phyloP scores from a whole-genome alignment of 2,329 filamentous ascomycete species.

The Xylariaceae sp. region DNA sequence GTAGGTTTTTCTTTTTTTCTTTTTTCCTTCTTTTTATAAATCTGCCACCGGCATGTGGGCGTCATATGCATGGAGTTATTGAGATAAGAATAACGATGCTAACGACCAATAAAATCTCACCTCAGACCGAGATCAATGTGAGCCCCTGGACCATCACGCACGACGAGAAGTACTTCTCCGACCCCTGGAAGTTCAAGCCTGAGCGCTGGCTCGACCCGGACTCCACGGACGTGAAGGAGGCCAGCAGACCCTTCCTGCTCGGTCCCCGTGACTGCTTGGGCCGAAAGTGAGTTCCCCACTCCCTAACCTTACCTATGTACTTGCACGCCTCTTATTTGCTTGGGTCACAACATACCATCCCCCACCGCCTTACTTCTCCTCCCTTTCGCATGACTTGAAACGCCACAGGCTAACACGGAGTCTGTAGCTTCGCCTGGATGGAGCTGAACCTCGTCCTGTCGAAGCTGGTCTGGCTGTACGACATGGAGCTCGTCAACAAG shows the following conservation, averaged over 20 bases:
- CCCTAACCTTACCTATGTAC: no score
- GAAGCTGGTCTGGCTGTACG: neutral
- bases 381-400: no score
- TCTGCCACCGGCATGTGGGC: neutral
- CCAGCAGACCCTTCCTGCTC: neutral
- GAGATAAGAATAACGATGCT: no score
- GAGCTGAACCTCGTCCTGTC: neutral
- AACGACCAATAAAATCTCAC: neutral
- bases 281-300: neutral
- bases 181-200: neutral
- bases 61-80: no score
- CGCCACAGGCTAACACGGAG: no score
- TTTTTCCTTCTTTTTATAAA: neutral
- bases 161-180: neutral
- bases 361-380: no score
- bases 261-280: neutral
- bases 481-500: neutral
- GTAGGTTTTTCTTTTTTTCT: neutral
- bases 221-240: neutral
- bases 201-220: neutral
- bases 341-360: no score
- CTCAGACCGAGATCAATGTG: neutral
- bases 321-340: no score
- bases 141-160: neutral
- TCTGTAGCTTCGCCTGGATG: neutral